Percentiles rank a stretch among this genome's conserved stretches.
Conservation (phyloP, 768 basidiomycete species). For the Scleroderma bovista region DNA sequence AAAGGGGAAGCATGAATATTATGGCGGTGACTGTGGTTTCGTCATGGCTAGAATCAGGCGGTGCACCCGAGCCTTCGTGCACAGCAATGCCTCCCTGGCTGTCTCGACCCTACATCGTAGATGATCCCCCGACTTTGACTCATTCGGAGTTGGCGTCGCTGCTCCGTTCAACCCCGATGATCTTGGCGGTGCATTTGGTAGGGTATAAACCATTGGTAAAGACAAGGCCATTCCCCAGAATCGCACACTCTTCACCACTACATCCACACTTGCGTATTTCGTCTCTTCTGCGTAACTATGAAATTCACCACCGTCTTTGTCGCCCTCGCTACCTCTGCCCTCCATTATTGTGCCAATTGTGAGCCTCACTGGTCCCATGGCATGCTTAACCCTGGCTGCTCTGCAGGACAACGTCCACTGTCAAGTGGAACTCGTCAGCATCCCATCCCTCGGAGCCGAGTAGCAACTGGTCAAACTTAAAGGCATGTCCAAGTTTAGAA, state of each 20-base stretch:
- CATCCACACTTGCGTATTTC: not conserved
- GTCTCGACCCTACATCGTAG: not conserved
- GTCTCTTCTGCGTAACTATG: slow-evolving; percentile 9
- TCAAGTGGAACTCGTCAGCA: slow-evolving; percentile 80
- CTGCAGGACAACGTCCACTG: slow-evolving; percentile 51
- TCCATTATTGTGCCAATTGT: slow-evolving; percentile 43
- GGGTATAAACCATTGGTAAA: not conserved
- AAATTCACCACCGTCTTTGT: slow-evolving; percentile 9
- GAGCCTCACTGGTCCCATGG: slow-evolving; percentile 42
- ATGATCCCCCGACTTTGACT: too few species aligned
- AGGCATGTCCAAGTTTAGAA: slow-evolving; percentile 68
- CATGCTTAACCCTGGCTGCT: slow-evolving; percentile 35
- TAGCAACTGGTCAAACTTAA: slow-evolving; percentile 82
- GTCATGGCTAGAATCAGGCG: not conserved
- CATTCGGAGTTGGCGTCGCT: too few species aligned
- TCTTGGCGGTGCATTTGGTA: not conserved
- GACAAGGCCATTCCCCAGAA: not conserved
- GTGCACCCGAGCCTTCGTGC: not conserved
- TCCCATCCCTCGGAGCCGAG: slow-evolving; percentile 86
- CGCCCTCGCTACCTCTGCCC: slow-evolving; percentile 12
- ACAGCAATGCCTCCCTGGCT: not conserved
- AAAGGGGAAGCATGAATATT: slow-evolving; percentile 25
- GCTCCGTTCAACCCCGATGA: too few species aligned
- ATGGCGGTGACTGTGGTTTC: not conserved
- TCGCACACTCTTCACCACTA: not conserved